Base-by-base conservation (phyloP, 1,139 yeast species). In the Geotrichum cucujoidarum region DNA sequence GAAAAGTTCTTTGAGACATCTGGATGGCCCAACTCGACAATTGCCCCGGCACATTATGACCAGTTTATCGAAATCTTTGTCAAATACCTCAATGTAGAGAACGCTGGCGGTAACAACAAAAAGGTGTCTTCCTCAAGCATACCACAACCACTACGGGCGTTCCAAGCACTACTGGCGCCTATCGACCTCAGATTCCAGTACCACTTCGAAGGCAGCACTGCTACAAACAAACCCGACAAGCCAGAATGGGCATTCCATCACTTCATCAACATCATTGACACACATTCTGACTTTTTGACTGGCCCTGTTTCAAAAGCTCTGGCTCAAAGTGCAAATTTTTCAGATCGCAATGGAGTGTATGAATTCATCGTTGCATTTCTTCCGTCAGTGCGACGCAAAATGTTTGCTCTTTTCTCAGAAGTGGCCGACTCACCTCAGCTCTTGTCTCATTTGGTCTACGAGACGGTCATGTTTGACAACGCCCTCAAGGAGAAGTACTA, bases 221-320 rank as follows among this genome's bases (percentile, higher is more conserved):
- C 80, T 17, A 84, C 95, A 0, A 84, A 83, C 57, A 74, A 81
- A 50, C 64, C 81, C 32, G 83, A 85, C 49, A 82, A 81, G 58
- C 95, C 95, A 0, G 95, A 87, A 62, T 82, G 90, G 83, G 78
- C 83, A n/a, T 73, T 83, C 52, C 70, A 70, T 27, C 86, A 76
- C 57, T 63, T 78, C 18, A 72, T 75, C 50, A 73, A 74, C 16
- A 76, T 79, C 49, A 56, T 85, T 18, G 69, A 70, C 14, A 72
- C 76, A 43, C 71, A 77, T 56, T 50, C 68, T 34, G 57, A 66
- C 21, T 58, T 69, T 43, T 59, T 81, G 51, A 67, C 70, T 47
- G 64, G 66, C n/a, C 48, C 63, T 16, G 67, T 73, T 30, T 67
- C 67, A 50, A 53, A 60, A 1, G 57, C 67, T 2, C 55, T 63